A percentile compares a stretch with the other conserved stretches of the same genome.
phyloP scores from a whole-genome alignment of 2,329 filamentous ascomycete species.

The Pseudogymnoascus sp. region DNA sequence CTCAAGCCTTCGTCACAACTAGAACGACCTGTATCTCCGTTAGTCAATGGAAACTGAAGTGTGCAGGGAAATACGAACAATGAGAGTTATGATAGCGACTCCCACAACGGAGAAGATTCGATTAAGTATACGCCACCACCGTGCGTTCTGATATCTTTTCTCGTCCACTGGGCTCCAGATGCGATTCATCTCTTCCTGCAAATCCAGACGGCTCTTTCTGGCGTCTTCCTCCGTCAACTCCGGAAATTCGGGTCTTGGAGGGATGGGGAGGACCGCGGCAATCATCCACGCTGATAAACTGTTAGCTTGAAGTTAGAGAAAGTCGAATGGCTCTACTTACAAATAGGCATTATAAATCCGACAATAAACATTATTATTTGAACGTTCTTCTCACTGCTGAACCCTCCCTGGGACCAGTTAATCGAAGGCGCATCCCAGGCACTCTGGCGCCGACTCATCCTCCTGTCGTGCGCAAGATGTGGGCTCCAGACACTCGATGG shows the following conservation, averaged over 20 bases:
- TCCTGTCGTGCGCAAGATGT: conserved; percentile 58
- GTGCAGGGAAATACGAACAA: conserved; percentile 31
- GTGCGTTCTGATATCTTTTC: conserved; percentile 43
- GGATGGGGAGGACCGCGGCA: conserved; percentile 66
- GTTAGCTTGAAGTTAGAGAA: conserved; percentile 17
- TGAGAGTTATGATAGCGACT: conserved; percentile 43
- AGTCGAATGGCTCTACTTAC: conserved; percentile 36
- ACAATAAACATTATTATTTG: conserved; percentile 68
- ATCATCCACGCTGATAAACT: conserved; percentile 62
- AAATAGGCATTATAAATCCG: conserved; percentile 70
- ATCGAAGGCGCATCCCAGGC: conserved; percentile 68
- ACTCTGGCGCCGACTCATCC: conserved; percentile 46
- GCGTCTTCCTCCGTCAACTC: conserved; percentile 40
- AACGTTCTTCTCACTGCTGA: conserved; percentile 59
- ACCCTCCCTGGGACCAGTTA: conserved; percentile 53
- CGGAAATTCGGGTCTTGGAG: conserved; percentile 44
- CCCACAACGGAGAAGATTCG: conserved; percentile 52
- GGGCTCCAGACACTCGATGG: conserved; percentile 62
- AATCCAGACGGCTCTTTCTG: conserved; percentile 21
- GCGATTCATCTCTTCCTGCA: conserved; percentile 21
- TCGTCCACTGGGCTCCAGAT: conserved; percentile 27
- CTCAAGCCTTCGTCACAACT: not conserved
- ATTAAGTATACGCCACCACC: conserved; percentile 57
- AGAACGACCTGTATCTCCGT: not conserved
- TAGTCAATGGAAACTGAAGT: not conserved